Evolutionary conservation across 805 yeast species (phyloP), one percentile per base, ranked within the genome.

Genomic region (Cyberlindnera samutprakarnensis): DNA sequence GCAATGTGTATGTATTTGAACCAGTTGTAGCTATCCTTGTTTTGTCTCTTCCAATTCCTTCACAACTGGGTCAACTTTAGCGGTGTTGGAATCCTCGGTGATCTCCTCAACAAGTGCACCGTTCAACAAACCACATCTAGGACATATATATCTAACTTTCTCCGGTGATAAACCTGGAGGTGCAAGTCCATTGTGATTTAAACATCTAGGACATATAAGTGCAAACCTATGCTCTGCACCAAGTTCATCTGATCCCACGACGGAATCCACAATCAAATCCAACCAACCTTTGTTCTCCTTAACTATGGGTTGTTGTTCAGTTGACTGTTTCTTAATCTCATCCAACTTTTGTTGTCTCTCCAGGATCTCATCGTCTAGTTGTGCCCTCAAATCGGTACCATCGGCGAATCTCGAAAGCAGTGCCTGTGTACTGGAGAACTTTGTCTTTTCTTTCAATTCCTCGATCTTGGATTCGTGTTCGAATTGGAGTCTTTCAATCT

Each of bases 101-200:
- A 10, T 4, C 17, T 27, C 24, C 21, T 8, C 23, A 8, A 8
- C 17, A 12, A 13, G 29, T 8, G 10, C 21, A 6, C 62, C 64
- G 40, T 60, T 61, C 22, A 56, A 7, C 3, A 35, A 23, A 2
- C 79, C 82, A 56, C 94, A 83, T 15, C 56, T 55, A 7, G 86
- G 82, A 57, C 95, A 84, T 2, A 61, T 48, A 45, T 78, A 84
- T 31, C 54, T 57, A 7, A 81, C 73, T 5, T 53, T 47, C 2
- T 43, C 46, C 0, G 90, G 79, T 3, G 51, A 38, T 37, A 67
- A 58, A 7, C 80, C 79, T 2, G 83, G 86, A 4, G 86, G 83
- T 0, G 94, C 94, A 27, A 84, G 63, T 1, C 95, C 95, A 48
- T 85, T 84, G 54, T 84, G 94, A 13, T 63, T 64, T 15, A 54